Base-by-base conservation (phyloP, 2,329 filamentous ascomycete species). In the Akanthomyces dipterigenus region DNA sequence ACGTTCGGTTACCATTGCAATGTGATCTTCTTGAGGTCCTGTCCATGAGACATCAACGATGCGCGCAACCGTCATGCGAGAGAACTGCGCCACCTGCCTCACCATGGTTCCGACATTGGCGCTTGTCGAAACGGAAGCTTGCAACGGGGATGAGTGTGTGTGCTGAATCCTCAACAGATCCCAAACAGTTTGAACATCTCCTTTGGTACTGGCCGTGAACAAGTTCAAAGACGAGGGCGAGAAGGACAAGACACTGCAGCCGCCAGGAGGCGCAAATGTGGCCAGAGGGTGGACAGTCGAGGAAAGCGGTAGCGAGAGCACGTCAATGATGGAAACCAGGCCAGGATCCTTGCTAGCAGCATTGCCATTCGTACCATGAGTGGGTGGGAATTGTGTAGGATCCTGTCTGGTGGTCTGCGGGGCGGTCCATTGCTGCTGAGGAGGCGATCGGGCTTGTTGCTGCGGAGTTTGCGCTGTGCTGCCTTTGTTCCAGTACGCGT, bases 41-140 rank as follows among this genome's bases (percentile, higher is more conserved):
- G 89, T 88, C 95, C 95, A 99, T 3, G 87, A 86, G 46, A 96
- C 90, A 69, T 97, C 93, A 24, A 97, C 84, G 60, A 98, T 91
- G 59, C 90, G 89, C 3, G 95, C 91, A 54, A 93, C 89, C 2
- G 93, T 98, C 84, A 97, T 89, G 45, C 95, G 87, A 22, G 91
- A 90, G 70, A 96, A 97, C 63, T 93, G 87, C 8, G 92, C 91
- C 63, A 97, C 82, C 71, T 96, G 91, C 53, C 92, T 88, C 36
- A 97, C 90, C 61, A 83, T 79, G 6, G 83, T 82, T 0, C 84
- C 80, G 18, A 73, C 72, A 36, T 72, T 75, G 18, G 70, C 75
- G 61, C 77, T 80, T 45, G 81, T 79, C 8, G 69, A 57, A n/a
- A 74, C 66, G 0, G 75, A 74, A 46, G 77, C 75, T 67, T 87